Conservation (phyloP, 2,329 filamentous ascomycete genomes). For the Penicillium verrucosum region DNA sequence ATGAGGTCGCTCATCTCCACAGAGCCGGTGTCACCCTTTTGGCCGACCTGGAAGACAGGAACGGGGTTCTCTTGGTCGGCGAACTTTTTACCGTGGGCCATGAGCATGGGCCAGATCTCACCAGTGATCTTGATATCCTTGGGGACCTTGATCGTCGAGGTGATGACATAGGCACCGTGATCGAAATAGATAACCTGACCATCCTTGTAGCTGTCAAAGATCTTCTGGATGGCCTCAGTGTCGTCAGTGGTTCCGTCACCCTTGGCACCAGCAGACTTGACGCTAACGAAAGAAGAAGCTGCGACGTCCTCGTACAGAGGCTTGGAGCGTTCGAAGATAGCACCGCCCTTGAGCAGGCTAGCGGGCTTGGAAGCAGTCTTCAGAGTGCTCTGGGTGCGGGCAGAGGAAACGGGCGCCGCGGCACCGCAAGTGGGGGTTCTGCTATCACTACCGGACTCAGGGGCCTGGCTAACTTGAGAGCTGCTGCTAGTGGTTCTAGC, state of each 20-base stretch:
- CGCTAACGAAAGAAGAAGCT: conserved; percentile 71
- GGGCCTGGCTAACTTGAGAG: conserved; percentile 5
- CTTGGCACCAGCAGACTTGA: conserved; percentile 77
- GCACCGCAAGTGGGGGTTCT: conserved; percentile 21
- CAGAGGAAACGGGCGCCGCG: conserved; percentile 34
- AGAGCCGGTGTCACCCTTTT: conserved; percentile 69
- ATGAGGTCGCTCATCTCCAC: conserved; percentile 88
- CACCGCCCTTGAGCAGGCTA: conserved; percentile 62
- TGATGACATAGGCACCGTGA: conserved; percentile 62
- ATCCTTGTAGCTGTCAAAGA: conserved; percentile 63
- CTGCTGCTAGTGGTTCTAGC: conserved; percentile 5
- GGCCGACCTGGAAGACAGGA: conserved; percentile 81
- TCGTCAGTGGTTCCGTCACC: conserved; percentile 88
- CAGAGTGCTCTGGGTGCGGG: conserved; percentile 58
- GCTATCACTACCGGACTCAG: conserved; percentile 13
- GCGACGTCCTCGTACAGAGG: conserved; percentile 76
- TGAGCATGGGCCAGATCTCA: conserved; percentile 86
- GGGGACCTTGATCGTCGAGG: conserved; percentile 58
- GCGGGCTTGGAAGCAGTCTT: conserved; percentile 61
- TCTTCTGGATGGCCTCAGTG: conserved; percentile 74
- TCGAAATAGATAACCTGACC: conserved; percentile 64
- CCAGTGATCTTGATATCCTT: conserved; percentile 83
- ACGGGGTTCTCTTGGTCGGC: conserved; percentile 70
- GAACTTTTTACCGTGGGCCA: conserved; percentile 75
- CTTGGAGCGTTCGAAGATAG: conserved; percentile 78